Base-by-base conservation (phyloP, 257 asterid genomes). In the Thymus quinquecostatus region DNA sequence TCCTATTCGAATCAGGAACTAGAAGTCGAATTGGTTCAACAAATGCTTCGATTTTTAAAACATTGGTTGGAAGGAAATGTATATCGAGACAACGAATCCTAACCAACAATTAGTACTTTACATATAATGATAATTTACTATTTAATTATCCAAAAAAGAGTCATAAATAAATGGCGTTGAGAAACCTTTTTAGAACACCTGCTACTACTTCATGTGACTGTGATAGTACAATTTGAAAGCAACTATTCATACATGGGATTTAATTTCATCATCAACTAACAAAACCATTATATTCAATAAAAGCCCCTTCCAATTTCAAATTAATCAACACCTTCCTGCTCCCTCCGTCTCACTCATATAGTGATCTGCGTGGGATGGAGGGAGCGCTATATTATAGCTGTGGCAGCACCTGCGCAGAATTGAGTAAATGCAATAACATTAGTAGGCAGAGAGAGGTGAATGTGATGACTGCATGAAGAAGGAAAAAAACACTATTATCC, bases 401-500 rank as follows among this genome's bases (percentile, higher is more conserved):
- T 6, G 50, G 10, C 49, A 34, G 50, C 61, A 66, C 61, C 71
- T 34, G 34, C 10, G 45, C 55, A 57, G 41, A 12, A 28, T 44
- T 43, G 44, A 59, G 41, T 54, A 14, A 56, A 68, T 12, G 65
- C 65, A 60, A 60, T n/a, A 38, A 55, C 21, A 5, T 48, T 55
- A 56, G 47, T 32, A 58, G 30, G 40, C 45, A 62, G 0, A 45
- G 11, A 21, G 21, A 21, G 21, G 21, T 21, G 21, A 21, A 21
- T 21, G 11, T 44, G 11, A 9, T 40, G 63, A 34, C 40, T 57
- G 41, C 60, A 27, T 7, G 8, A 4, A 27, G 8, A 5, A 6
- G 41, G 3, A 44, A 1, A 43, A 45, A 56, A 2, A 36, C 68
- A 10, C 13, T 2, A 9, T 29, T 64, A 30, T 45, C 56, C 28